A percentile compares a stretch with the other conserved stretches of the same genome.
Evolutionary conservation across 208 protist genomes (phyloP).

Genomic region (Wallacemonas rigidus): DNA sequence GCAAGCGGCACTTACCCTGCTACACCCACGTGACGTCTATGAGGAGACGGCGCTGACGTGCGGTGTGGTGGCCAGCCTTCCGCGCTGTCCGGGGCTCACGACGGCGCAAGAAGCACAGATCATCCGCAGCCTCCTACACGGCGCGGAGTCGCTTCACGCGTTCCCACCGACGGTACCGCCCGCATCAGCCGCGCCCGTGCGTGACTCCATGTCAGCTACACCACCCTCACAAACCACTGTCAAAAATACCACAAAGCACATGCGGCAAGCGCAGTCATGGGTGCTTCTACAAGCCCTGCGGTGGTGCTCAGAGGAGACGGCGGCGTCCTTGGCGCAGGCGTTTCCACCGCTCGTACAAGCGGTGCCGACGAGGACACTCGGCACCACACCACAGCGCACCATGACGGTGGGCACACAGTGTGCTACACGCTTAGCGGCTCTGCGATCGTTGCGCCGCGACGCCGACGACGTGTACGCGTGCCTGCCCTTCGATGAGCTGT

Average conservation of each 20-base stretch:
- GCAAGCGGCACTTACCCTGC: constrained; percentile 38
- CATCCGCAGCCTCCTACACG: neutral
- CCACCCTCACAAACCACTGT: neutral
- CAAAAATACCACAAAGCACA: neutral
- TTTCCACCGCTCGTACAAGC: neutral
- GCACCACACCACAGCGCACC: no score
- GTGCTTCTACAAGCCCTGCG: neutral
- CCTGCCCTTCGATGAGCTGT: neutral
- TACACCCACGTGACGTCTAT: constrained; percentile 24
- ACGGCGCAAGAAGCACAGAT: neutral
- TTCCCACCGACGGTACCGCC: neutral
- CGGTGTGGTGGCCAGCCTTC: constrained; percentile 26
- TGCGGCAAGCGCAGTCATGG: neutral
- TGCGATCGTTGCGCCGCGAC: constrained; percentile 18
- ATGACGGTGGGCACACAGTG: neutral
- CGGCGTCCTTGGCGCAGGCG: neutral
- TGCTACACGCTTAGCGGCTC: constrained; percentile 9
- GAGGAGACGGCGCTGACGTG: constrained; percentile 24
- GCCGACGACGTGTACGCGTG: neutral
- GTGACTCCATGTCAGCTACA: neutral
- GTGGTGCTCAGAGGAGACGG: constrained; percentile 1
- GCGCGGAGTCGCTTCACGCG: neutral
- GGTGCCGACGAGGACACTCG: no score
- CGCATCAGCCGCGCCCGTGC: neutral
- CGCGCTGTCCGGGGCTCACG: constrained; percentile 25